Conservation (phyloP, 2,329 filamentous ascomycete genomes). For the Dothideomycetidae sp. region DNA sequence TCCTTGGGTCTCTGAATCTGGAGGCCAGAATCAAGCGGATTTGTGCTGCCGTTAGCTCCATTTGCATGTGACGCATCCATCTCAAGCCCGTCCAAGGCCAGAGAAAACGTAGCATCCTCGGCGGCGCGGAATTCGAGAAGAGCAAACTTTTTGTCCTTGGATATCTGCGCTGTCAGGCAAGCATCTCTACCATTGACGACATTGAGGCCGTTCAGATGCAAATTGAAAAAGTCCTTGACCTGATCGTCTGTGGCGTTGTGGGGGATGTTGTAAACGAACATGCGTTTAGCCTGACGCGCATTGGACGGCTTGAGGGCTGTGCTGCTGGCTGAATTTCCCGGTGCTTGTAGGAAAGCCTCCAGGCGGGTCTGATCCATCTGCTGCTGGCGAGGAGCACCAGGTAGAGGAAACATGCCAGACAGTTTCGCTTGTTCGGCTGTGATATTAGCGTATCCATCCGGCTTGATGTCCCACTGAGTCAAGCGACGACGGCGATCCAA, state of each 20-base stretch:
- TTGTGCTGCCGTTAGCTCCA: conserved; percentile 35
- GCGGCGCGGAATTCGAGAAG: conserved; percentile 82
- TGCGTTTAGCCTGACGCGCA: conserved; percentile 82
- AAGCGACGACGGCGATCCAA: conserved; percentile 77
- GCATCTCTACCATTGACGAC: conserved; percentile 73
- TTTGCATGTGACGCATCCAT: conserved; percentile 61
- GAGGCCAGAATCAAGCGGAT: conserved; percentile 45
- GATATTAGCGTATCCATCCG: conserved; percentile 93
- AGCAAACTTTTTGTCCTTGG: conserved; percentile 65
- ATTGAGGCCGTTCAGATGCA: conserved; percentile 93
- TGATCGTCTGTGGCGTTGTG: conserved; percentile 57
- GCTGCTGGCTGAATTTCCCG: conserved; percentile 54
- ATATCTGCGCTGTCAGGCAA: conserved; percentile 69
- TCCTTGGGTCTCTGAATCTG: conserved; percentile 82
- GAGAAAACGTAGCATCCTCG: conserved; percentile 75
- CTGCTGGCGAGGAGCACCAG: conserved; percentile 85
- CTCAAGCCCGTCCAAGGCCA: conserved; percentile 76
- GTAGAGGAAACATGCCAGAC: conserved; percentile 96
- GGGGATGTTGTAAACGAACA: conserved; percentile 77
- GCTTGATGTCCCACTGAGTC: conserved; percentile 99
- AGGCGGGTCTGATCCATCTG: conserved; percentile 89
- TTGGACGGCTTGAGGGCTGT: conserved; percentile 83
- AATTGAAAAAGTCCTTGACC: conserved; percentile 77
- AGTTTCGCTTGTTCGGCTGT: conserved; percentile 97
- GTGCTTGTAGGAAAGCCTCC: conserved; percentile 90